These are phyloP conservation scores for Chytridiales sp. DNA, from an alignment of 371 early-diverging fungal species.

Conservation along the genomic window DNA sequence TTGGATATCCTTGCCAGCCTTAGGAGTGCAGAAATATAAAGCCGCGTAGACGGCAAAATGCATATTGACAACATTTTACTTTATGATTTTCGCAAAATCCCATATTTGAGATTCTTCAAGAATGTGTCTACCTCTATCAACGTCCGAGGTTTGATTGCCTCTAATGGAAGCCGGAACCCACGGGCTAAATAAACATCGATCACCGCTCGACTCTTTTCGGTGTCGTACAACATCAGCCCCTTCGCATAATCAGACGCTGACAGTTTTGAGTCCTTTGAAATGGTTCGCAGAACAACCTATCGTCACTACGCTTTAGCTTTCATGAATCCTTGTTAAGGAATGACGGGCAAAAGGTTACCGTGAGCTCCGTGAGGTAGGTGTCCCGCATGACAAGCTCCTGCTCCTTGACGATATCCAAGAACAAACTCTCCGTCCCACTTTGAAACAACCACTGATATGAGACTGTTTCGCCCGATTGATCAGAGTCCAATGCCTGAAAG, in stretches of 20 bases:
- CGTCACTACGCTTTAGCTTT: background rate
- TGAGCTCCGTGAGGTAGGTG: constrained; percentile 28
- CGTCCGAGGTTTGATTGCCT: constrained; percentile 26
- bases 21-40: no score
- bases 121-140: constrained; percentile 34
- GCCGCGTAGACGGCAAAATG: no score
- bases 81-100: constrained; percentile 11
- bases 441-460: constrained; percentile 46
- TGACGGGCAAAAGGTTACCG: constrained; percentile 15
- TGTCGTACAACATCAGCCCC: constrained; percentile 27
- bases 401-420: constrained; percentile 42
- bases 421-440: constrained; percentile 35
- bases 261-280: constrained; percentile 29
- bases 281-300: constrained; percentile 10
- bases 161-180: constrained; percentile 28
- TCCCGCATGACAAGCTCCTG: constrained; percentile 38
- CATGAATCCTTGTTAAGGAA: background rate
- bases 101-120: constrained; percentile 19
- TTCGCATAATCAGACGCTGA: constrained; percentile 31
- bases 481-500: constrained; percentile 41
- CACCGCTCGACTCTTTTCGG: constrained; percentile 24
- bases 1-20: no score
- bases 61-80: no score
- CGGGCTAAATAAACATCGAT: constrained; percentile 33
- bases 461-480: constrained; percentile 40